Base-by-base conservation (phyloP, 495 filamentous ascomycete species). In the Daldinia vernicosa region DNA sequence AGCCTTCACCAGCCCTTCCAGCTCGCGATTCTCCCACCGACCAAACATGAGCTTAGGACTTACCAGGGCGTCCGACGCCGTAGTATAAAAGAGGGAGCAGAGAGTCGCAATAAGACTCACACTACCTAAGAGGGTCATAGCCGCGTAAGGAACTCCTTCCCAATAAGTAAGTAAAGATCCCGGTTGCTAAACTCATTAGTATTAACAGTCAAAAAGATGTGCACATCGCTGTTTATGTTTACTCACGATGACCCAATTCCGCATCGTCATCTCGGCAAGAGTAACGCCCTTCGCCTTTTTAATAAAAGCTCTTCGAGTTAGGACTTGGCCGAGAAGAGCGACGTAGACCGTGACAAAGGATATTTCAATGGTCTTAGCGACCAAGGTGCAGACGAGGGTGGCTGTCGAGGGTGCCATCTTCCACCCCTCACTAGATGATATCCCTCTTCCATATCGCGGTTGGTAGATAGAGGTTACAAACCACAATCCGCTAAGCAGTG, bases 341-440 rank as follows among this genome's bases (percentile, higher is more conserved):
- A 94, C 90, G 66, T 91, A 91, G 1, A 93, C 89, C 0, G 92
- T 92, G 17, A 93, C 90, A 74, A 92, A 94, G 0, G 89, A 86
- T 68, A 92, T 74, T 77, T 94, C 92, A 56, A 93, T 91, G 0
- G 87, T 88, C 78, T 92, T 93, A 1, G 91, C 90, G 60, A 92
- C 81, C 15, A 91, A 75, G 0, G 89, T 83, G 57, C 84, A 89
- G 1, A 93, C 72, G 8, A 91, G 64, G 33, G 84, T 87, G 0
- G 90, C 90, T 0, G 85, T 89, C 0, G 85, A 82, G 0, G 86
- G 84, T 0, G 78, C 79, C 19, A 93, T 52, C 0, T 75, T 70
- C 2, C 83, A 84, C 9, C 82, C 76, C 0, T 75, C 79, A 5
- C 83, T 80, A 32, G 78, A 77, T 4, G 79, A 79, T 35, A 94